Evolutionary conservation across 495 filamentous ascomycete genomes (phyloP), one percentile per base, ranked within the genome.

Genomic region (Penicillium paradoxum): DNA sequence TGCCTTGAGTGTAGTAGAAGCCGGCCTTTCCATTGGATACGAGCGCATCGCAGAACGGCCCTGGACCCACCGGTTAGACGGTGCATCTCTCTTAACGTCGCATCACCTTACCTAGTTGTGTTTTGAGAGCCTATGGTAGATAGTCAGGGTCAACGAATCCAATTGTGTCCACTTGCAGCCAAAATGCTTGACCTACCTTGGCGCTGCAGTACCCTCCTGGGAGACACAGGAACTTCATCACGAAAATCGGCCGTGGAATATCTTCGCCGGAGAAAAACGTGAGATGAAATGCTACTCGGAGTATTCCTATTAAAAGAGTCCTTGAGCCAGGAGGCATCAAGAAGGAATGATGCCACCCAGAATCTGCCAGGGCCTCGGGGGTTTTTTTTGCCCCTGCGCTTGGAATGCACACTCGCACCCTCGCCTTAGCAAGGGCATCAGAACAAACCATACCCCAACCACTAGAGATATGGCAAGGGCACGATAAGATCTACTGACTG

Each of bases 161-260:
- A 2, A 19, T 19, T 25, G 10, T 22, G 11, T 32, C 11, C 34
- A 14, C 21, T 9, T 30, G 34, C 34, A 37, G 2, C 40, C n/a
- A 19, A 22, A 9, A 19, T 22, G 30, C 14, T 34, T 17, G 42
- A 50, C 42, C 14, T 46, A 67, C 64, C 48, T 55, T 65, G 30
- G 58, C 53, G 33, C 54, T 67, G 41, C 59, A 61, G 30, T 51
- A 67, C 10, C 55, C 54, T 33, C 66, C 66, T 3, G 58, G 66
- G 11, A 69, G 52, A 15, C 66, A 69, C 0, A 69, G 50, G 43
- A 69, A 69, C 13, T 55, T 60, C 66, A 69, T 69, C 3, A 17
- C 36, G 43, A 24, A 9, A 24, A 48, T 18, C 11, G 15, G 8
- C 41, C n/a, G 15, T 10, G 45, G 21, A 34, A 24, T 48, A 33